Conservation (phyloP, 441 rosid genomes). For the Arabidopsis hybrid region DNA sequence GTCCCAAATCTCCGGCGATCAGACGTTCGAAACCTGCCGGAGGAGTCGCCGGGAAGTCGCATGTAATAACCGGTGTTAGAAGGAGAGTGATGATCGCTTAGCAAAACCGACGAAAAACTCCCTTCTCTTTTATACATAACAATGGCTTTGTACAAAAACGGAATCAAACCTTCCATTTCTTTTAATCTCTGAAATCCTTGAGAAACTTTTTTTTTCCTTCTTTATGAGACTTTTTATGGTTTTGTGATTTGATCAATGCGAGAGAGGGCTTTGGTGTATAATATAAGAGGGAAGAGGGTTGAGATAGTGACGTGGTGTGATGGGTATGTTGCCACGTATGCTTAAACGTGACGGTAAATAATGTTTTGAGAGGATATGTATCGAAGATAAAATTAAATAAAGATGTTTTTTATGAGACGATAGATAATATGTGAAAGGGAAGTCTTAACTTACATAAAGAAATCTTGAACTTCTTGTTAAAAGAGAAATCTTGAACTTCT, state of each 20-base stretch:
- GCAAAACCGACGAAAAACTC: conserved; percentile 39
- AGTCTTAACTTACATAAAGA: conserved; percentile 40
- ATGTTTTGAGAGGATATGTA: conserved; percentile 35
- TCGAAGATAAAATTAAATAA: not conserved
- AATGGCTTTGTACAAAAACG: conserved; percentile 45
- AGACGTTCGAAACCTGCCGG: conserved; percentile 39
- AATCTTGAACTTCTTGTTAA: too few relatives aligned
- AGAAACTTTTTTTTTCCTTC: not conserved
- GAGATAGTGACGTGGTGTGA: conserved; percentile 40
- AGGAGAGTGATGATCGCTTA: conserved; percentile 35
- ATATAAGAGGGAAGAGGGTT: conserved; percentile 30
- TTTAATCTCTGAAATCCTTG: not conserved
- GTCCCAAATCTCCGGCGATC: conserved; percentile 34
- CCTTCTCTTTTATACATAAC: conserved; percentile 44
- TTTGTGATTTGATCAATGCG: conserved; percentile 25
- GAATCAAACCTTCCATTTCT: conserved; percentile 47
- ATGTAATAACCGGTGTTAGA: conserved; percentile 38
- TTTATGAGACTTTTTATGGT: conserved; percentile 18
- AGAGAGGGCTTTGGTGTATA: conserved; percentile 25
- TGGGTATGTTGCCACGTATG: conserved; percentile 42
- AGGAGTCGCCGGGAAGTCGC: conserved; percentile 41
- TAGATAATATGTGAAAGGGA: conserved; percentile 42
- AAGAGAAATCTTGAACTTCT: conserved; percentile 31
- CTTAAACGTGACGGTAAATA: conserved; percentile 45
- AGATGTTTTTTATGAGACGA: not conserved